These are phyloP conservation scores for Candida frijolesensis DNA, from an alignment of 1,139 yeast species.

Conservation along the genomic window DNA sequence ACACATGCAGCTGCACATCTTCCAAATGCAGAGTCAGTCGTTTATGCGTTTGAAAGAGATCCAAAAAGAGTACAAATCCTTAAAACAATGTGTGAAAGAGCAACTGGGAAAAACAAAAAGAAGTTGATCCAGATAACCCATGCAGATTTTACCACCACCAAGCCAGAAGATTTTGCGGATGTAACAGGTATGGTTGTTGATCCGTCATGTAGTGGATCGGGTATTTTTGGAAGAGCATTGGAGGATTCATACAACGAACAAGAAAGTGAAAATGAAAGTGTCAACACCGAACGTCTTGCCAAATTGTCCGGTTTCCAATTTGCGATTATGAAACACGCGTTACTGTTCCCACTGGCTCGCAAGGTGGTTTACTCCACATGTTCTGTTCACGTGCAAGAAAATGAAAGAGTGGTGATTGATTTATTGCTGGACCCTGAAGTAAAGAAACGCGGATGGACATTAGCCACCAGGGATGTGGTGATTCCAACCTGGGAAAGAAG, in stretches of 20 bases:
- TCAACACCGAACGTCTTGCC: conserved; percentile 60
- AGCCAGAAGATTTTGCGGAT: conserved; percentile 60
- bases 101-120: conserved; percentile 57
- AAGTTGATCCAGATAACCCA: conserved; percentile 67
- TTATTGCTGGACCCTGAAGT: conserved; percentile 66
- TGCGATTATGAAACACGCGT: conserved; percentile 84
- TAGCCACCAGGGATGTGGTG: conserved; percentile 63
- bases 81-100: conserved; percentile 74
- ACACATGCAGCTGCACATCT: conserved; percentile 81
- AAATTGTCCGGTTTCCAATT: conserved; percentile 85
- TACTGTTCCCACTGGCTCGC: conserved; percentile 73
- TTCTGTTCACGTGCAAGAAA: conserved; percentile 90
- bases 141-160: conserved; percentile 77
- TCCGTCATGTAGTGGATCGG: conserved; percentile 98
- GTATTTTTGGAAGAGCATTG: conserved; percentile 84
- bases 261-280: conserved; percentile 37
- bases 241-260: conserved; percentile 46
- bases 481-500: conserved; percentile 85
- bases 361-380: conserved; percentile 95
- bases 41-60: conserved; percentile 89
- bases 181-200: conserved; percentile 88
- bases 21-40: conserved; percentile 21
- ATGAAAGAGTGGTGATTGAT: conserved; percentile 86
- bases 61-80: conserved; percentile 69
- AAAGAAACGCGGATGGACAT: conserved; percentile 69